A percentile compares a stretch with the other conserved stretches of the same genome.
Evolutionary conservation across 1,284 basidiomycete genomes (phyloP).

Genomic region (Fomes fomentarius): DNA sequence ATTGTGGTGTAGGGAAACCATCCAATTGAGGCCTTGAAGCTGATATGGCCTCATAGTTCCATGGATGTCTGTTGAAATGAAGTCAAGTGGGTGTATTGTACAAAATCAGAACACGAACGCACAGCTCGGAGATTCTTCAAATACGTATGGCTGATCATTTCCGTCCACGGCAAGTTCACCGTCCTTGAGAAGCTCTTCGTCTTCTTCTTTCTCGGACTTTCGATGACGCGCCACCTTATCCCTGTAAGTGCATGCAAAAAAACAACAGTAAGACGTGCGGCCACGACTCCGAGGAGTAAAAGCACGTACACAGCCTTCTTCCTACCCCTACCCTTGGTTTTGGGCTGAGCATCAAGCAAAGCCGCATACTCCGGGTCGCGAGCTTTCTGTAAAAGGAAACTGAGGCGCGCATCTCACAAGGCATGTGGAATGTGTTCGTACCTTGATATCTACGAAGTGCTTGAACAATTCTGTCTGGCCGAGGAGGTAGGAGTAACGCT

Average conservation of each 20-base stretch:
- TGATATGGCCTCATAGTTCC: conserved; percentile 96
- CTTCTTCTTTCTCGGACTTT: conserved; percentile 98
- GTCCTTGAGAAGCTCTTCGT: conserved; percentile 92
- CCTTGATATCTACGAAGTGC: conserved; percentile 95
- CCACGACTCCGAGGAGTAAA: background rate
- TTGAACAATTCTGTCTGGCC: conserved; percentile 97
- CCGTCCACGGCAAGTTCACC: conserved; percentile 80
- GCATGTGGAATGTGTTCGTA: conserved; percentile 31
- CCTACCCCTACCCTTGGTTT: conserved; percentile 78
- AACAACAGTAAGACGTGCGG: no score
- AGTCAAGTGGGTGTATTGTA: no score
- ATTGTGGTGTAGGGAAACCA: conserved; percentile 92
- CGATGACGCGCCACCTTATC: conserved; percentile 84
- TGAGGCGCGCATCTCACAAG: background rate
- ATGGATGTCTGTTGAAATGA: conserved; percentile 67
- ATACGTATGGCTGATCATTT: conserved; percentile 87
- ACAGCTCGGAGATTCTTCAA: conserved; percentile 93
- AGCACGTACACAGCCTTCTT: conserved; percentile 74
- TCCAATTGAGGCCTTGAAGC: conserved; percentile 96
- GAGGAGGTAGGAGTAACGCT: conserved; percentile 92
- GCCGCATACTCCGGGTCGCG: conserved; percentile 94
- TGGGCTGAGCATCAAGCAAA: conserved; percentile 83
- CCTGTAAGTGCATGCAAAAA: conserved; percentile 36
- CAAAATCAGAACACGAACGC: conserved; percentile 20
- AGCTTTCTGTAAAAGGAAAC: conserved; percentile 60